A percentile compares a stretch with the other conserved stretches of the same genome.
Conservation (phyloP, 139 green algal genomes). For the Auxenochlorella pyrenoidosa region DNA sequence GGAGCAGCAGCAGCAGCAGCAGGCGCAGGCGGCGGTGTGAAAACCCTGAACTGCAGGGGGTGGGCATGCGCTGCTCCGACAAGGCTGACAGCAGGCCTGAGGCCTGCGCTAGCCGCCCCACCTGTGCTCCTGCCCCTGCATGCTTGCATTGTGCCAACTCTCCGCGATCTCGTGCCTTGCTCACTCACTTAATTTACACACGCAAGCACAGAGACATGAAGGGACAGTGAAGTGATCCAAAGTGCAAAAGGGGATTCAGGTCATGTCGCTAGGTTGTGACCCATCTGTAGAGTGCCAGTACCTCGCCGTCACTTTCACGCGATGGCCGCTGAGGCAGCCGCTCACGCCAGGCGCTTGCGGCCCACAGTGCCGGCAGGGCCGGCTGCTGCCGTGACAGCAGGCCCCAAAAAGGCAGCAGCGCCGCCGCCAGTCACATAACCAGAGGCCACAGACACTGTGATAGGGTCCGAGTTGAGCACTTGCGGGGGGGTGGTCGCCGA, state of each 20-base stretch:
- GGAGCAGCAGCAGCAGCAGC: conserved; percentile 23
- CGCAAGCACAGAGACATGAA: not conserved
- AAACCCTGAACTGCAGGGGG: not conserved
- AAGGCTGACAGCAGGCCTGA: not conserved
- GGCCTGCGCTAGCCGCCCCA: no score
- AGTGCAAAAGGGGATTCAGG: no score
- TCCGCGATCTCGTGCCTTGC: not conserved
- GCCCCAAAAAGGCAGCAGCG: not conserved
- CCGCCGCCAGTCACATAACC: not conserved
- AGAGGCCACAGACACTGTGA: conserved; percentile 5
- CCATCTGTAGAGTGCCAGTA: no score
- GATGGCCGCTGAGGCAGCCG: no score
- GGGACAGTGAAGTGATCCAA: not conserved
- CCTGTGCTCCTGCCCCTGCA: not conserved
- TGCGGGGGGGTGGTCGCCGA: not conserved
- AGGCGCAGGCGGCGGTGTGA: not conserved
- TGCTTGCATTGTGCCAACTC: no score
- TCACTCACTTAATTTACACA: not conserved
- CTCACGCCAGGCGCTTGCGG: not conserved
- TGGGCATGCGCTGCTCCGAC: not conserved
- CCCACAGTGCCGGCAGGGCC: not conserved
- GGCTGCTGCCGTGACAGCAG: not conserved
- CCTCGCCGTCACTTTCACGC: no score
- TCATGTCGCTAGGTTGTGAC: no score
- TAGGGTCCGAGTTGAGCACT: not conserved